Evolutionary conservation across 768 basidiomycete genomes (phyloP).

Genomic region (Lentinula sp.): DNA sequence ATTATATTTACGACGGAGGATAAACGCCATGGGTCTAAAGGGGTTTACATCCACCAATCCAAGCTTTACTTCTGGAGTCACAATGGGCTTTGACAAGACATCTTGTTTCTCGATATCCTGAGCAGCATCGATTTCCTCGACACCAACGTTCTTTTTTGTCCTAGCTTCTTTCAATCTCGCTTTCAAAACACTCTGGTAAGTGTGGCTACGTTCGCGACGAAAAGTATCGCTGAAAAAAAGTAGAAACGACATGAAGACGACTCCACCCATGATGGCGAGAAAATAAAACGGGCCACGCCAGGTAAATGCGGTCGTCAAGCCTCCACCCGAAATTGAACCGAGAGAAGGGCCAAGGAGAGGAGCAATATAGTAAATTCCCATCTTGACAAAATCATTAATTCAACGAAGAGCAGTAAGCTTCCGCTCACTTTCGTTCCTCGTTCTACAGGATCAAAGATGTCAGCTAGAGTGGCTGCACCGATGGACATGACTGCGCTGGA

Average conservation of each 20-base stretch:
- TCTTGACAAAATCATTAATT: constrained; percentile 23
- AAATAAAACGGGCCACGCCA: constrained; percentile 89
- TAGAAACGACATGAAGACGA: constrained; percentile 50
- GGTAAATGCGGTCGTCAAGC: constrained; percentile 54
- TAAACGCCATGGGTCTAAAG: constrained; percentile 49
- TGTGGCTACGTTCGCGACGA: constrained; percentile 72
- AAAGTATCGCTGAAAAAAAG: constrained; percentile 79
- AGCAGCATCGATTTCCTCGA: constrained; percentile 12
- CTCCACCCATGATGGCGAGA: constrained; percentile 55
- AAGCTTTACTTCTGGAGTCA: constrained; percentile 35
- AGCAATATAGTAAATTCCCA: constrained; percentile 78
- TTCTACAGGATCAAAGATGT: constrained; percentile 70
- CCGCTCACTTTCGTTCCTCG: constrained; percentile 52
- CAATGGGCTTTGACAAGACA: neutral
- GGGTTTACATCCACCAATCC: constrained; percentile 74
- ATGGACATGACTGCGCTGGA: constrained; percentile 65
- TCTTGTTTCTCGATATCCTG: constrained; percentile 11
- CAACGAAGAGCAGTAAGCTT: neutral
- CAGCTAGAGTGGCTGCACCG: constrained; percentile 74
- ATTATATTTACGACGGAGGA: constrained; percentile 64
- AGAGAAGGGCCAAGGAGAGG: constrained; percentile 73
- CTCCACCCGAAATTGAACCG: constrained; percentile 69
- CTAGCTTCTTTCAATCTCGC: constrained; percentile 24
- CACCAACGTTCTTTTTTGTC: constrained; percentile 11
- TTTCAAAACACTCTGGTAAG: constrained; percentile 65